Conservation (phyloP, 75 land plant genomes). For the Selaginella tamariscina region DNA sequence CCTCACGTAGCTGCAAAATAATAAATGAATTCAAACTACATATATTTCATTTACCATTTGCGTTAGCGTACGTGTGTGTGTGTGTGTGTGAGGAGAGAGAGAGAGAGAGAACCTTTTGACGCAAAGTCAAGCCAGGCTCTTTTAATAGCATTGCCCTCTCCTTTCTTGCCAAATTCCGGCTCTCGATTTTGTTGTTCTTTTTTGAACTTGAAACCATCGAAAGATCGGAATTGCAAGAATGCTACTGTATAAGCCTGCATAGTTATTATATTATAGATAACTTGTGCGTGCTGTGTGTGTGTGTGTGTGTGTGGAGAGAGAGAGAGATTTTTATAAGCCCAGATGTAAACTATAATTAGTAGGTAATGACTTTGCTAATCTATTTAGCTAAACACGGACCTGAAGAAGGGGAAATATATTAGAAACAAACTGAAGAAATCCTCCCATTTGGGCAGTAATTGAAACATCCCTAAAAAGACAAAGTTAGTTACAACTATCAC, state of each 20-base stretch:
- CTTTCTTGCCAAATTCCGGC: conserved; percentile 57
- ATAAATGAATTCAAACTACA: not conserved
- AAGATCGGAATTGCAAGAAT: conserved; percentile 79
- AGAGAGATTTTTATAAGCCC: not conserved
- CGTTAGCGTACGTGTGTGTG: not conserved
- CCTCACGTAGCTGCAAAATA: conserved; percentile 46
- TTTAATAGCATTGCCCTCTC: conserved; percentile 41
- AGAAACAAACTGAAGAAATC: conserved; percentile 30
- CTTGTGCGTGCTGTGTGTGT: not conserved
- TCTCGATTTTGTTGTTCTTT: conserved; percentile 50
- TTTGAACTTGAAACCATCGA: conserved; percentile 59
- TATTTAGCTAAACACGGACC: conserved; percentile 16
- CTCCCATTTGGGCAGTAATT: conserved; percentile 25
- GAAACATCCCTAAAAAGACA: conserved; percentile 29
- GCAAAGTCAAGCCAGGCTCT: conserved; percentile 44
- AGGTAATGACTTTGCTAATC: not conserved
- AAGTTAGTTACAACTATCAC: not conserved
- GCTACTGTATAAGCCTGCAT: conserved; percentile 79
- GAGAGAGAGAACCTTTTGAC: conserved; percentile 39
- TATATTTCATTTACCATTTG: not conserved
- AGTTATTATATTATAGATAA: not conserved
- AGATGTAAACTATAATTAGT: not conserved
- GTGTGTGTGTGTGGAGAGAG: too few species aligned
- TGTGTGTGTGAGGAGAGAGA: not conserved
- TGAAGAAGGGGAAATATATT: conserved; percentile 31